phyloP scores from a whole-genome alignment of 1,284 basidiomycete genomes.

The Xanthoconium separans region DNA sequence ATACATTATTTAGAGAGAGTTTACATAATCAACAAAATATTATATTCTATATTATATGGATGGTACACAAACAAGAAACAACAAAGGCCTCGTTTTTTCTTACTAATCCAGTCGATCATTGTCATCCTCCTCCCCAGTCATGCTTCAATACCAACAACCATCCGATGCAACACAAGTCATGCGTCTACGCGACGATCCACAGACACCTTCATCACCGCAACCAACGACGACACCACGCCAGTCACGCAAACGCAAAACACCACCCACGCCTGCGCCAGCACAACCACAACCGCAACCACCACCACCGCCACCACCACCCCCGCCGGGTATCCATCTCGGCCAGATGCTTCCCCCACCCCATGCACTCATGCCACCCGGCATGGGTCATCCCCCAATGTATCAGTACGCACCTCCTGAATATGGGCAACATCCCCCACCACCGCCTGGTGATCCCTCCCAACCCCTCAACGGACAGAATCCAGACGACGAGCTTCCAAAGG shows the following conservation, averaged over 20 bases:
- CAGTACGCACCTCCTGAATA: slow-evolving; percentile 38
- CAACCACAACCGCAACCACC: slow-evolving; percentile 33
- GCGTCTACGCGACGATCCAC: slow-evolving; percentile 60
- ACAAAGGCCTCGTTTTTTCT: slow-evolving; percentile 31
- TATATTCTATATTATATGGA: too few relatives aligned
- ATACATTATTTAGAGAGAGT: slow-evolving; percentile 42
- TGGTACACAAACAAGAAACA: slow-evolving; percentile 27
- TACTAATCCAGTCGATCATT: slow-evolving; percentile 39
- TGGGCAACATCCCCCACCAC: slow-evolving; percentile 31
- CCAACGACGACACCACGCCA: slow-evolving; percentile 35
- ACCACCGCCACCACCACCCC: slow-evolving; percentile 10
- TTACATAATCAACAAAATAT: too few relatives aligned
- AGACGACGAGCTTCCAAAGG: slow-evolving; percentile 15
- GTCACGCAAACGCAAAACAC: slow-evolving; percentile 53
- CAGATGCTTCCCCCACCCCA: slow-evolving; percentile 53
- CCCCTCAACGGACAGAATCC: slow-evolving; percentile 28
- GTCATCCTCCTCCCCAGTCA: slow-evolving; percentile 35
- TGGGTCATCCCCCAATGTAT: slow-evolving; percentile 30
- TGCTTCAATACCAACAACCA: slow-evolving; percentile 34
- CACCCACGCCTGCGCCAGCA: slow-evolving; percentile 26
- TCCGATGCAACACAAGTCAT: slow-evolving; percentile 46
- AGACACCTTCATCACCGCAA: slow-evolving; percentile 20
- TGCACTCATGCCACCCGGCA: slow-evolving; percentile 47
- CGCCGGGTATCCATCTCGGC: slow-evolving; percentile 37
- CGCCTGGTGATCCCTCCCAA: slow-evolving; percentile 33